A percentile compares a stretch with the other conserved stretches of the same genome.
These are phyloP conservation scores for Firmiana major DNA, from an alignment of 345 rosid genomes.

Conservation along the genomic window DNA sequence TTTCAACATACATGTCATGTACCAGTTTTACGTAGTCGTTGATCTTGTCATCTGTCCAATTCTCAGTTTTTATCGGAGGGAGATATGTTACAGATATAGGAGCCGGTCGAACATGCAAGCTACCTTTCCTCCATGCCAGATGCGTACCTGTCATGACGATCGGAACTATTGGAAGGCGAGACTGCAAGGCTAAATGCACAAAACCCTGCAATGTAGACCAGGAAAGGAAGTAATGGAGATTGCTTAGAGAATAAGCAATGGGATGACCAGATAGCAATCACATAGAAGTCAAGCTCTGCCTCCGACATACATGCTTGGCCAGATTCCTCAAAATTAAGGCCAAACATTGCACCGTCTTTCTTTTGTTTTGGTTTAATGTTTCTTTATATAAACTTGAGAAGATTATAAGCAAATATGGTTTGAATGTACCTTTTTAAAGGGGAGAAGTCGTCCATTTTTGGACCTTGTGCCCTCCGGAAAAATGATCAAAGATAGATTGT, in stretches of 20 bases:
- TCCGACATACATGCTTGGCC: neutral
- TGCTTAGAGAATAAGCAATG: neutral
- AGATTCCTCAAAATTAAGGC: neutral
- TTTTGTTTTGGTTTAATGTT: neutral
- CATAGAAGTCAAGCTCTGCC: neutral
- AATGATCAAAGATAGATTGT: constrained; percentile 44
- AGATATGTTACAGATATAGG: constrained; percentile 50
- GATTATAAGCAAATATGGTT: neutral
- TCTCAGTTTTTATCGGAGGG: constrained; percentile 35
- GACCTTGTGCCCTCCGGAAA: constrained; percentile 69
- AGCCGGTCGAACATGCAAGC: constrained; percentile 45
- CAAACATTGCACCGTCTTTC: too few relatives aligned
- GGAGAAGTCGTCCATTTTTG: constrained; percentile 42
- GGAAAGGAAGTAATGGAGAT: neutral
- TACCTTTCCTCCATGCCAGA: constrained; percentile 59
- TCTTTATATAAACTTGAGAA: neutral
- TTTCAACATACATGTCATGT: constrained; percentile 25
- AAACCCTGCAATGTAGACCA: constrained; percentile 41
- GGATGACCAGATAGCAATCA: neutral
- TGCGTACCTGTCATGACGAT: constrained; percentile 48
- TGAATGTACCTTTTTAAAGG: constrained; percentile 46
- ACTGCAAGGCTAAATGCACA: constrained; percentile 49
- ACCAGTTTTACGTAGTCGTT: constrained; percentile 25
- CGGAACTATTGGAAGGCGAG: constrained; percentile 46
- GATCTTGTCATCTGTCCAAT: constrained; percentile 27